Percentiles rank a stretch among this genome's conserved stretches.
Evolutionary conservation across 78 protist genomes (phyloP).

Genomic region (Dictyostelium intermedium): DNA sequence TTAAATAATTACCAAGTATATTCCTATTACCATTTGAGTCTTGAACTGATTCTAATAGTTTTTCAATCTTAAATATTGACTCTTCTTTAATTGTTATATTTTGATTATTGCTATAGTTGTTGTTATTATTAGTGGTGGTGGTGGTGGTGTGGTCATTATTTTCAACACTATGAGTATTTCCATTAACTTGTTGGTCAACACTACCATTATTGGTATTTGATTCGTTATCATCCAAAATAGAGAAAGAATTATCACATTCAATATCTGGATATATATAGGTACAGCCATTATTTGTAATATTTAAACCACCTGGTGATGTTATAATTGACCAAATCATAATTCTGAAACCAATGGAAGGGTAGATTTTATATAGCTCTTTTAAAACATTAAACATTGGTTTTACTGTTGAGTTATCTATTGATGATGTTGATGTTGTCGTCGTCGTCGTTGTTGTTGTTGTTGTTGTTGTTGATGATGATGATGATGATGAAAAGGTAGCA

Average conservation of each 20-base stretch:
- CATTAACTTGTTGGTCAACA: not conserved
- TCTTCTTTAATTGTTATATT: not conserved
- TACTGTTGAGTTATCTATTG: not conserved
- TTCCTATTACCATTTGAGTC: constrained; percentile 3
- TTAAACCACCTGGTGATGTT: constrained; percentile 37
- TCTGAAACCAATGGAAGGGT: constrained; percentile 10
- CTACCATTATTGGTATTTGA: not conserved
- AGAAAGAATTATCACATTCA: not conserved
- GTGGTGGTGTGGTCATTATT: not conserved
- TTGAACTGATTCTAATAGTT: constrained; percentile 12
- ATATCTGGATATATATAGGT: constrained; percentile 46
- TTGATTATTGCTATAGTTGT: not conserved
- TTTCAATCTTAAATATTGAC: constrained; percentile 25
- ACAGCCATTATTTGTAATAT: not conserved
- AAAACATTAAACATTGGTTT: not conserved
- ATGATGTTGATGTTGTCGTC: not conserved
- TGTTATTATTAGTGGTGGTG: too few relatives aligned
- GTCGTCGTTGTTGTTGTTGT: constrained; percentile 7
- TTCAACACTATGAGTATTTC: not conserved
- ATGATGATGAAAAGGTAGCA: not conserved
- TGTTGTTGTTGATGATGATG: not conserved
- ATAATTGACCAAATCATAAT: constrained; percentile 39
- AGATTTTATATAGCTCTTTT: constrained; percentile 29
- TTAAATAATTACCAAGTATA: constrained; percentile 4
- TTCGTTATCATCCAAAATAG: not conserved